These are phyloP conservation scores for Pezicula carpinea DNA, from an alignment of 2,329 filamentous ascomycete genomes.

Conservation along the genomic window DNA sequence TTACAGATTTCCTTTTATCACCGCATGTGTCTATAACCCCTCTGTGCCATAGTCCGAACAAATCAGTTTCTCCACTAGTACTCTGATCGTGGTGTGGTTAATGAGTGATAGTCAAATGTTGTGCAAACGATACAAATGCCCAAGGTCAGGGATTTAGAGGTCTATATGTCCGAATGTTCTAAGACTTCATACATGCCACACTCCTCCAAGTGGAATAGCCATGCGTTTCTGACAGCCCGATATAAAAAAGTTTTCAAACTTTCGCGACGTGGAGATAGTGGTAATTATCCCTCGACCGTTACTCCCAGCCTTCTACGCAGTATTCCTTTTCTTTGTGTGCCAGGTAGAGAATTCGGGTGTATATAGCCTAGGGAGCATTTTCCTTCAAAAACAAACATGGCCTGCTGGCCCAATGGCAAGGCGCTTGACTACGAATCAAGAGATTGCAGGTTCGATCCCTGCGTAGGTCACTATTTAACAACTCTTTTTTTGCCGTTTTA, in stretches of 20 bases:
- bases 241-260: no score
- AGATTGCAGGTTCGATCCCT: conserved; percentile 44
- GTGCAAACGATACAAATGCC: not conserved
- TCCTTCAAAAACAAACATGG: conserved; percentile 3
- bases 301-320: not conserved
- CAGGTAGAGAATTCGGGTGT: not conserved
- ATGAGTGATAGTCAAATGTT: not conserved
- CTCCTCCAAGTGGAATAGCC: no score
- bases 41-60: conserved; percentile 54
- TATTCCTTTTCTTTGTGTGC: not conserved
- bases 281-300: no score
- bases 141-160: not conserved
- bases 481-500: no score
- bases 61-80: not conserved
- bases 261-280: no score
- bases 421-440: conserved; percentile 48
- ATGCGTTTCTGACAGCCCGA: no score
- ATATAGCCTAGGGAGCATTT: not conserved
- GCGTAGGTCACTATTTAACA: conserved; percentile 21
- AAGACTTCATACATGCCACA: no score
- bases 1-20: conserved; percentile 47
- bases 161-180: no score
- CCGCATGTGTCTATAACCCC: conserved; percentile 47
- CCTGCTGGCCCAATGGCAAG: conserved; percentile 42
- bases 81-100: not conserved